These are phyloP conservation scores for Vigna angularis DNA, from an alignment of 306 rosid genomes.

Conservation along the genomic window DNA sequence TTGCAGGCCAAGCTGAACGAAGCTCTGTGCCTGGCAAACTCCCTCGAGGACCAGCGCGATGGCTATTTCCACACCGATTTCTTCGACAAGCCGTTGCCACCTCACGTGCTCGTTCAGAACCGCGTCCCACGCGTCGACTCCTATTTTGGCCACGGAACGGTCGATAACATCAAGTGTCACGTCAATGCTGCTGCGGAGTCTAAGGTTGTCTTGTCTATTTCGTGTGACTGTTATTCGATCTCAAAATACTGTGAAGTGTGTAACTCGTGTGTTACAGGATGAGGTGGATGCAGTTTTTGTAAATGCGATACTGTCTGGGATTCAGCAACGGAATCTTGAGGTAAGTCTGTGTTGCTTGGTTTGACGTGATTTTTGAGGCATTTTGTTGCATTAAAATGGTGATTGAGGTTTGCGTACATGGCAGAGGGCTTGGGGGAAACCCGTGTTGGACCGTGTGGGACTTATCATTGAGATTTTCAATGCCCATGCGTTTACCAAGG, in stretches of 20 bases:
- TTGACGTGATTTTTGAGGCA: not conserved
- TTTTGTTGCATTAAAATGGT: conserved; percentile 14
- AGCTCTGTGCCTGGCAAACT: conserved; percentile 90
- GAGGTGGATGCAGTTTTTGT: conserved; percentile 89
- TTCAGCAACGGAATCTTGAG: conserved; percentile 95
- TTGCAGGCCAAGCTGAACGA: conserved; percentile 89
- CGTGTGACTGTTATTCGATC: not conserved
- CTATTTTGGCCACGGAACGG: conserved; percentile 86
- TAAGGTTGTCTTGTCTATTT: conserved; percentile 49
- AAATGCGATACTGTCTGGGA: conserved; percentile 74
- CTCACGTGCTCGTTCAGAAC: conserved; percentile 79
- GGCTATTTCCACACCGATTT: conserved; percentile 65
- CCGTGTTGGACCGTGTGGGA: conserved; percentile 89
- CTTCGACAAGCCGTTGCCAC: conserved; percentile 73
- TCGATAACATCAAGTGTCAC: conserved; percentile 70
- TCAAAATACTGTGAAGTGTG: not conserved
- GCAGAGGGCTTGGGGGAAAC: conserved; percentile 74
- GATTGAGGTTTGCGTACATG: conserved; percentile 41
- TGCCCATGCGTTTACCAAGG: conserved; percentile 89
- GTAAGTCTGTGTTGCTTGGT: conserved; percentile 47
- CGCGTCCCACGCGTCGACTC: conserved; percentile 79
- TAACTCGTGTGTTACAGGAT: conserved; percentile 54
- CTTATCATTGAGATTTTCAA: conserved; percentile 97
- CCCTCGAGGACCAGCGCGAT: conserved; percentile 87
- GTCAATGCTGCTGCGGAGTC: conserved; percentile 61